Evolutionary conservation across 192 early-diverging fungal genomes (phyloP).

Genomic region (Geranomyces michiganensis): DNA sequence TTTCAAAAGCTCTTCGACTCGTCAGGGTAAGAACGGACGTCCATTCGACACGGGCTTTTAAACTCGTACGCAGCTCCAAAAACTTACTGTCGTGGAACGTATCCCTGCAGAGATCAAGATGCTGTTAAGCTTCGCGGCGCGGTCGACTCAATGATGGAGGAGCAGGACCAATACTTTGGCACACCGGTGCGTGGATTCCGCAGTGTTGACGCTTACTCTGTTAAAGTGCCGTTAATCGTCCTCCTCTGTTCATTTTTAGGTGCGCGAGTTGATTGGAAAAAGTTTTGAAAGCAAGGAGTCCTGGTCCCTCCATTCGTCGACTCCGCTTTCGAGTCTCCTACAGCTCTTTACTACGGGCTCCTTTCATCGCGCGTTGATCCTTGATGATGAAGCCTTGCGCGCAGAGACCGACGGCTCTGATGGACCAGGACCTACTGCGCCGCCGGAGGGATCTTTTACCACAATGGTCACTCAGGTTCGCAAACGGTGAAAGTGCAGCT

Average conservation of each 20-base stretch:
- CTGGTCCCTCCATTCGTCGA: constrained; percentile 46
- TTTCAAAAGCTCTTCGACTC: constrained; percentile 54
- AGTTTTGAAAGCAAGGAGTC: constrained; percentile 41
- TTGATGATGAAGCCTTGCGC: constrained; percentile 43
- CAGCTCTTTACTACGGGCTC: constrained; percentile 38
- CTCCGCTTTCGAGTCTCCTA: constrained; percentile 43
- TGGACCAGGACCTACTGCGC: constrained; percentile 22
- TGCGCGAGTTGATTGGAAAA: constrained; percentile 37
- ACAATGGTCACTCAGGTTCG: constrained; percentile 44
- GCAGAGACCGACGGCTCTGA: constrained; percentile 16
- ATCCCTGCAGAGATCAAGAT: not conserved
- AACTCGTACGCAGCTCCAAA: too few relatives aligned
- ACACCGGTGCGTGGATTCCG: constrained; percentile 22
- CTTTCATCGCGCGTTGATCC: constrained; percentile 50
- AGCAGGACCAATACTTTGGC: constrained; percentile 44
- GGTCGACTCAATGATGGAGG: constrained; percentile 23
- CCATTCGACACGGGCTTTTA: too few relatives aligned
- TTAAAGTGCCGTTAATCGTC: not conserved
- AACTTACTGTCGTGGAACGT: too few relatives aligned
- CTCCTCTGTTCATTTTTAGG: not conserved
- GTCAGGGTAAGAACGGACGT: constrained; percentile 13
- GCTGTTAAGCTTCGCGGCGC: not conserved
- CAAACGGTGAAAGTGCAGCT: too few relatives aligned
- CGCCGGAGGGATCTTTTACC: constrained; percentile 26
- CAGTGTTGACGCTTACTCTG: too few relatives aligned